phyloP scores from a whole-genome alignment of 768 basidiomycete species.

The Artomyces pyxidatus region DNA sequence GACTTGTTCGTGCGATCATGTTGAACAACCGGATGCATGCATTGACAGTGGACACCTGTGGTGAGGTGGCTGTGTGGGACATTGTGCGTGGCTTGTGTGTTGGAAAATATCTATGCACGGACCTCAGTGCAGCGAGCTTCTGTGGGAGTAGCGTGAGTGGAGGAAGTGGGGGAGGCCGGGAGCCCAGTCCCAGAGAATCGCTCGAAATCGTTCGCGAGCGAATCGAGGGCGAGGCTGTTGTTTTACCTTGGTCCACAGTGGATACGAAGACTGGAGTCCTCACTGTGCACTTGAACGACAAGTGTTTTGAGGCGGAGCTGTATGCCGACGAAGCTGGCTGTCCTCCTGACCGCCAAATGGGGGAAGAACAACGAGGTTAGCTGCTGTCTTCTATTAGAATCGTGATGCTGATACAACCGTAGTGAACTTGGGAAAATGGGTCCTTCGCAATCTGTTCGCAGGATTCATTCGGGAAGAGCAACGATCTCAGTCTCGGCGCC shows the following conservation, averaged over 20 bases:
- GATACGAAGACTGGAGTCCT: slow-evolving; percentile 89
- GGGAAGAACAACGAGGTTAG: slow-evolving; percentile 77
- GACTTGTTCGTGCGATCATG: slow-evolving; percentile 73
- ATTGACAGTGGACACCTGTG: slow-evolving; percentile 81
- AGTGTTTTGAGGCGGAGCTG: slow-evolving; percentile 90
- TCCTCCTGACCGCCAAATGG: slow-evolving; percentile 46
- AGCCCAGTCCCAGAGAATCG: slow-evolving; percentile 69
- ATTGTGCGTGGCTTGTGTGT: slow-evolving; percentile 70
- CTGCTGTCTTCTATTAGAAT: slow-evolving; percentile 2
- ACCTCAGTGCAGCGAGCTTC: slow-evolving; percentile 51
- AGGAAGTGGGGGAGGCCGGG: slow-evolving; percentile 30
- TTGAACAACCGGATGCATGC: slow-evolving; percentile 88
- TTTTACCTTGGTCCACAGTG: slow-evolving; percentile 75
- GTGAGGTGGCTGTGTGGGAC: slow-evolving; percentile 91
- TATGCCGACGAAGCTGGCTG: slow-evolving; percentile 90
- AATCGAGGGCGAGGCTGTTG: slow-evolving; percentile 92
- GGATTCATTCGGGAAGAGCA: slow-evolving; percentile 70
- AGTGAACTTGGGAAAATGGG: slow-evolving; percentile 95
- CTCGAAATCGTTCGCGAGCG: slow-evolving; percentile 82
- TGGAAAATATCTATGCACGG: slow-evolving; percentile 59
- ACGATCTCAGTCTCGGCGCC: slow-evolving; percentile 23
- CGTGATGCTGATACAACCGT: neutral
- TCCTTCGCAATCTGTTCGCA: slow-evolving; percentile 76
- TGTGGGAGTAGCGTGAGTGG: slow-evolving; percentile 36
- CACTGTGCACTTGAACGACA: slow-evolving; percentile 79